phyloP scores from a whole-genome alignment of 2,329 filamentous ascomycete species.

The Exophiala alcalophila region DNA sequence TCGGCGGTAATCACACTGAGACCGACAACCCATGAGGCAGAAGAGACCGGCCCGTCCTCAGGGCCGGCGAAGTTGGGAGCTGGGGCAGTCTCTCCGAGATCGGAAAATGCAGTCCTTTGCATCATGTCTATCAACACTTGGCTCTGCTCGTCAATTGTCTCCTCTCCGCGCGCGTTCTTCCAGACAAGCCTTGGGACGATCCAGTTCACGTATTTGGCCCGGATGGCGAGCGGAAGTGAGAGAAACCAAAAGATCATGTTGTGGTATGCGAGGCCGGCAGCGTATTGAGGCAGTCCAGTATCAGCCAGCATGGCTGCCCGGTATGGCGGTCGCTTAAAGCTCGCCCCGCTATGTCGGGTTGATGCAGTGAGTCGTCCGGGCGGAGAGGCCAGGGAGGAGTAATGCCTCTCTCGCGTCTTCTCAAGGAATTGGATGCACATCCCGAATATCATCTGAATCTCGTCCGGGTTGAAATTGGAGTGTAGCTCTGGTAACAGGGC shows the following conservation, averaged over 20 bases:
- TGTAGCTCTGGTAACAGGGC: constrained; percentile 81
- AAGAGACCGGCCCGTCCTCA: constrained; percentile 43
- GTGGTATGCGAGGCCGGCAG: constrained; percentile 89
- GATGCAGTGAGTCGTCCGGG: constrained; percentile 29
- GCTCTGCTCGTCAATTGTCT: constrained; percentile 84
- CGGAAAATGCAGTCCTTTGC: constrained; percentile 81
- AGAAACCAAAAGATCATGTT: constrained; percentile 98
- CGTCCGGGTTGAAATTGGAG: constrained; percentile 83
- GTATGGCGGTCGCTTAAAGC: constrained; percentile 26
- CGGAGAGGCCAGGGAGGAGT: constrained; percentile 33
- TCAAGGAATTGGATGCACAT: constrained; percentile 94
- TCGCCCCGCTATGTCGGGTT: constrained; percentile 26
- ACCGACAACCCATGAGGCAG: constrained; percentile 51
- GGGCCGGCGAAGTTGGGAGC: constrained; percentile 35
- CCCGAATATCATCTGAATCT: constrained; percentile 90
- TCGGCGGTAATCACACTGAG: constrained; percentile 53
- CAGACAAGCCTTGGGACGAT: constrained; percentile 82
- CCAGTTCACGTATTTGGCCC: constrained; percentile 80
- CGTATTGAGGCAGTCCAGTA: constrained; percentile 85
- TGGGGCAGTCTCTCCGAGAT: constrained; percentile 65
- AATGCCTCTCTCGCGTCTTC: constrained; percentile 65
- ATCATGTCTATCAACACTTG: constrained; percentile 93
- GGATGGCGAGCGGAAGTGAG: constrained; percentile 77
- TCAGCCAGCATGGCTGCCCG: constrained; percentile 45
- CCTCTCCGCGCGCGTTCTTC: constrained; percentile 69